Evolutionary conservation across 176 grass and related monocot genomes (phyloP), one percentile per base, ranked within the genome.

Genomic region (Poa annua): DNA sequence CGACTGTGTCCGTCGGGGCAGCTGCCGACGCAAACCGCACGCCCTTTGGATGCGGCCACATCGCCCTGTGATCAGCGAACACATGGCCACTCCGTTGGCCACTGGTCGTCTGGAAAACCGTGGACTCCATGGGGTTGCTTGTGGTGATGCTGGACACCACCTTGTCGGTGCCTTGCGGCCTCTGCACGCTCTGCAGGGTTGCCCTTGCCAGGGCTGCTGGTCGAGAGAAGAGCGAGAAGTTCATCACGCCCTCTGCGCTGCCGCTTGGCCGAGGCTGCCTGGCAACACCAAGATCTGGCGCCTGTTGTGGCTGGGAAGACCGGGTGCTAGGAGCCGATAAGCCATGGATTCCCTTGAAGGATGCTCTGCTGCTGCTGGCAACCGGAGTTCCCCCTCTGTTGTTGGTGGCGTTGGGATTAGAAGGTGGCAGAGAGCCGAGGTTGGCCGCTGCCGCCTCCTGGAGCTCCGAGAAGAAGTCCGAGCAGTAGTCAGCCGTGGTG

Each of bases 211-310:
- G 61, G 36, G 84, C 84, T 6, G 84, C 88, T 2, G 88, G 88
- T 39, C 84, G 44, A 24, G 83, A 90, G 88, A 90, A 90, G 73
- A 86, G 64, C 9, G 88, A 82, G 84, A 90, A 90, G 74, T 90
- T 90, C 88, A 86, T 83, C 36, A 90, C 24, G 66, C 74, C 74
- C 26, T 90, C 79, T 35, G 39, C 20, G 25, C 63, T 22, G 44
- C 83, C 66, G 48, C 55, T 57, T 14, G n/a, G 17, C 72, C 53
- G 87, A 81, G 78, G 62, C 32, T 72, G 73, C 88, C 75, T 89
- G 38, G 60, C 17, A 25, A 51, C 29, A 32, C 39, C 32, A 53
- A 75, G 55, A 41, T 68, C 77, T 2, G 82, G 25, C 19, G 81
- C 29, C 20, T 89, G 82, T 68, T 89, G 82, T 68, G 69, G 82